phyloP scores from a whole-genome alignment of 805 yeast genomes.

The Kodamaea neixiangensis region DNA sequence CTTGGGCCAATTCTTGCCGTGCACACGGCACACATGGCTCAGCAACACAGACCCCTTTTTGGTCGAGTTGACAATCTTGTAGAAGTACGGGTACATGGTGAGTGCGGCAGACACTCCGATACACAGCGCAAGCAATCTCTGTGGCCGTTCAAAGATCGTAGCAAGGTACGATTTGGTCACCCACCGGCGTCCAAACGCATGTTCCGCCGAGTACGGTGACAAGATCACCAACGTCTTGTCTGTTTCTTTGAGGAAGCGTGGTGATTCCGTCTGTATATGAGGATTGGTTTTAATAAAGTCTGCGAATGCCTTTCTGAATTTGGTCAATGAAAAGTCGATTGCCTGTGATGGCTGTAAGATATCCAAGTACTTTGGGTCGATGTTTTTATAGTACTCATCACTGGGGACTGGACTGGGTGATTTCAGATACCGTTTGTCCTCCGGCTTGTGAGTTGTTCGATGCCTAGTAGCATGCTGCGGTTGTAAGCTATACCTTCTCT shows the following conservation, averaged over 20 bases:
- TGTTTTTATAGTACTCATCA: conserved; percentile 10
- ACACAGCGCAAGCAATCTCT: conserved; percentile 72
- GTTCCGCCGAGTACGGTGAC: conserved; percentile 70
- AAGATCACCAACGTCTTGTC: conserved; percentile 61
- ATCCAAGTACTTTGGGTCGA: conserved; percentile 27
- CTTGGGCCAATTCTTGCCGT: conserved; percentile 74
- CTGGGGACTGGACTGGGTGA: conserved; percentile 9
- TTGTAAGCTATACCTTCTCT: conserved; percentile 29
- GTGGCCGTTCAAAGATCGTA: conserved; percentile 82
- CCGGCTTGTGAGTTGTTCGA: conserved; percentile 2
- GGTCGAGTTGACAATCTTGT: conserved; percentile 48
- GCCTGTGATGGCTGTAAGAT: conserved; percentile 36
- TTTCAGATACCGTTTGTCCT: conserved; percentile 1
- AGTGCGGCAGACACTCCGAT: conserved; percentile 77
- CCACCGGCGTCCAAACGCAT: conserved; percentile 76
- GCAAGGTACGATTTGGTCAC: conserved; percentile 64
- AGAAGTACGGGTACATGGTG: conserved; percentile 64
- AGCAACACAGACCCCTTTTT: conserved; percentile 51
- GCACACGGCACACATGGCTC: conserved; percentile 67
- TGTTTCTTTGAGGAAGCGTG: conserved; percentile 31
- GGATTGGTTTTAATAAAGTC: conserved; percentile 45
- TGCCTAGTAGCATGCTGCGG: conserved; percentile 19
- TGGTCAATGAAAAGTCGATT: conserved; percentile 34
- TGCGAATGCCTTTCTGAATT: conserved; percentile 45
- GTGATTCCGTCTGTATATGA: conserved; percentile 42